Percentiles rank a stretch among this genome's conserved stretches.
Evolutionary conservation across 2,329 filamentous ascomycete species (phyloP).

Genomic region (Ophiostoma ulmi): DNA sequence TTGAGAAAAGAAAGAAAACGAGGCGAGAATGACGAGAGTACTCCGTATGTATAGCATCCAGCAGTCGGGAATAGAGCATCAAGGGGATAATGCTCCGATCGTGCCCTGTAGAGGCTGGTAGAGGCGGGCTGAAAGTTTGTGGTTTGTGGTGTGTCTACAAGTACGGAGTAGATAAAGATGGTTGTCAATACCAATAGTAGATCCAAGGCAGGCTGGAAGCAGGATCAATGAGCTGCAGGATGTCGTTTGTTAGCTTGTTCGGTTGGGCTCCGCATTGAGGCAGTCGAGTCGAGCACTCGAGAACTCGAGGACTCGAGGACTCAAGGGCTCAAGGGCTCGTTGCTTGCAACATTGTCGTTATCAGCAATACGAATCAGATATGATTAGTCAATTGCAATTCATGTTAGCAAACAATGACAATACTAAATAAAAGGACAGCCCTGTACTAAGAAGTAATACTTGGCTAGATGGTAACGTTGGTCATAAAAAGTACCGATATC

Average conservation of each 20-base stretch:
- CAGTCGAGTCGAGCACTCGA: neutral
- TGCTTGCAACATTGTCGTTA: neutral
- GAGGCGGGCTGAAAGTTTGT: neutral
- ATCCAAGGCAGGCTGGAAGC: neutral
- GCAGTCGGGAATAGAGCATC: neutral
- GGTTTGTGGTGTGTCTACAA: neutral
- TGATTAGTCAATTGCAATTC: too few species aligned
- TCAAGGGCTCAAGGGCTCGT: too few species aligned
- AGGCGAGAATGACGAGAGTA: neutral
- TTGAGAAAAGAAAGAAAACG: neutral
- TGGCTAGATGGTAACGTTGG: neutral
- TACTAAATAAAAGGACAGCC: too few species aligned
- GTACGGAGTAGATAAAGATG: neutral
- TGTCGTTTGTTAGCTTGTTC: neutral
- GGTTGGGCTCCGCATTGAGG: neutral
- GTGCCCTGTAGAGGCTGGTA: neutral
- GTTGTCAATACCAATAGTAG: neutral
- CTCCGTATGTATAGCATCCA: neutral
- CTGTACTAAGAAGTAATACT: too few species aligned
- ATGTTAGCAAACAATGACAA: too few species aligned
- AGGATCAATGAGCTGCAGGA: neutral
- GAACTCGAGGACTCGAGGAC: too few species aligned
- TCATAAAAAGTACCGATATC: neutral
- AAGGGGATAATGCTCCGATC: slow-evolving; percentile 1
- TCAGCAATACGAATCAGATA: too few species aligned